These are phyloP conservation scores for Aspergillus fischeri DNA, from an alignment of 2,329 filamentous ascomycete genomes.

Conservation along the genomic window DNA sequence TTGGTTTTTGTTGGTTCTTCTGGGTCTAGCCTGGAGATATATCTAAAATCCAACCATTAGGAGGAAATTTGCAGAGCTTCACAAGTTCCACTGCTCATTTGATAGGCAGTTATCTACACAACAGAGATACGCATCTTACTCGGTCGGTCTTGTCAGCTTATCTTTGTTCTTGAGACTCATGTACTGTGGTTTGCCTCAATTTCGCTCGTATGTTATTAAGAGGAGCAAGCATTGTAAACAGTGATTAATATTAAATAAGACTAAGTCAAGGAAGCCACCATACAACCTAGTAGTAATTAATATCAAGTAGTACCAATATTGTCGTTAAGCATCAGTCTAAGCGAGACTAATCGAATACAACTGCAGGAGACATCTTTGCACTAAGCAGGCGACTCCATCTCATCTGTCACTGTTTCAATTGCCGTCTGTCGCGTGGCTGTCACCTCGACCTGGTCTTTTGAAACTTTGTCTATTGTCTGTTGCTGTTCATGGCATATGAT, in stretches of 20 bases:
- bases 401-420: not conserved
- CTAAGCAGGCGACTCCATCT: not conserved
- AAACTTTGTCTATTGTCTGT: not conserved
- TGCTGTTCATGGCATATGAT: no score
- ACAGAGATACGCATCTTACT: not conserved
- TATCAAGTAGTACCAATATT: not conserved
- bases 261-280: not conserved
- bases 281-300: not conserved
- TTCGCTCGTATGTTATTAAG: not conserved
- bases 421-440: not conserved
- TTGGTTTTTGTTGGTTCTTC: not conserved
- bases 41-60: not conserved
- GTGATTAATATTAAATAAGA: no score
- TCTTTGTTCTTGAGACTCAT: not conserved
- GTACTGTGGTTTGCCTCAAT: not conserved
- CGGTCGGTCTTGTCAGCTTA: not conserved
- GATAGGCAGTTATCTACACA: not conserved
- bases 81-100: not conserved
- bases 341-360: not conserved
- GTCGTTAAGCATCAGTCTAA: not conserved
- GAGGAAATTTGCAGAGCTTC: not conserved
- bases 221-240: not conserved
- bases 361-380: not conserved
- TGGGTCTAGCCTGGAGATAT: not conserved
- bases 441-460: not conserved